A percentile compares a stretch with the other conserved stretches of the same genome.
phyloP scores from a whole-genome alignment of 116 monocot genomes.

The Posidonia oceanica region DNA sequence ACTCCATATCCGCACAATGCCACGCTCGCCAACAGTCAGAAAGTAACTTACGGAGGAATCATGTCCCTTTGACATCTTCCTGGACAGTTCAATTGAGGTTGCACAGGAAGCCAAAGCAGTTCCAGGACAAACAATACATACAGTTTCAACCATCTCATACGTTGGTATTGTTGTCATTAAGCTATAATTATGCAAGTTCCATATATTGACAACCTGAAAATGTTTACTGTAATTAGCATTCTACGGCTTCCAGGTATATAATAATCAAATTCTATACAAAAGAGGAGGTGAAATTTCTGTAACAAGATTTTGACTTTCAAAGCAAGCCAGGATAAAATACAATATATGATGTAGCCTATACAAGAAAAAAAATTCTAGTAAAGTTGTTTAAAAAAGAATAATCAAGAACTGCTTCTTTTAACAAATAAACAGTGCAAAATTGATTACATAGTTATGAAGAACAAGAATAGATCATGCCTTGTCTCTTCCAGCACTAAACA shows the following conservation, averaged over 20 bases:
- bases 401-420: too few species aligned
- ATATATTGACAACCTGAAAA: conserved; percentile 78
- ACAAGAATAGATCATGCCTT: conserved; percentile 30
- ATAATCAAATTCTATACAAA: not conserved
- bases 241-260: not conserved
- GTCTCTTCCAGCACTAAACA: conserved; percentile 78
- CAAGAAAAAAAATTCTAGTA: too few species aligned
- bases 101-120: conserved; percentile 35
- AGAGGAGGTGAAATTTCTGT: not conserved
- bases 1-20: conserved; percentile 75
- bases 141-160: conserved; percentile 76
- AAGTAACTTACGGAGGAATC: conserved; percentile 27
- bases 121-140: conserved; percentile 37
- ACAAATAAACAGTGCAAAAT: too few species aligned
- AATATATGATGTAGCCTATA: too few species aligned
- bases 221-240: not conserved
- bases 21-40: conserved; percentile 86
- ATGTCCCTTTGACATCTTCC: conserved; percentile 13
- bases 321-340: too few species aligned
- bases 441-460: not conserved
- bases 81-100: conserved; percentile 12
- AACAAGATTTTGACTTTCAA: not conserved
- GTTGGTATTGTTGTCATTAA: conserved; percentile 54
- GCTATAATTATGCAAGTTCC: conserved; percentile 61
- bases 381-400: too few species aligned